Base-by-base conservation (phyloP, 306 rosid species). In the Rubus idaeus region DNA sequence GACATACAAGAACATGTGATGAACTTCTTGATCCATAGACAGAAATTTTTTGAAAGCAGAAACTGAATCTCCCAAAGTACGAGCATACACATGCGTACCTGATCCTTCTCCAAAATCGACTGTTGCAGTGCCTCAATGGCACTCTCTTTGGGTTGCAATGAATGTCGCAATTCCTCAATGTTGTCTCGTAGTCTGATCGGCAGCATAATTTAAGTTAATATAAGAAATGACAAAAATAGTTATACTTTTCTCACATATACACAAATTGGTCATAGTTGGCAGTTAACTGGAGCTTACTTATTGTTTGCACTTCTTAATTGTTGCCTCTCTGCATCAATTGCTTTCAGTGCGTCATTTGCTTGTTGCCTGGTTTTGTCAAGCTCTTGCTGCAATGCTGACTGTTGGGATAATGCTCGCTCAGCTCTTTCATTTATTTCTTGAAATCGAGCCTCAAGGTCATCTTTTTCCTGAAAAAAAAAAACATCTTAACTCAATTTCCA, bases 331-430 rank as follows among this genome's bases (percentile, higher is more conserved):
- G 77, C 87, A 86, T 96, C 98, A 88, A 96, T 92, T 78, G 97
- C 99, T 86, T 91, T 92, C 84, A 96, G 74, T 70, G 98, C 96
- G 50, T 96, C 99, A 81, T 92, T 96, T 17, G 98, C 99, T 86
- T 92, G 99, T 82, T 96, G 93, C 87, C 99, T 83, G 35, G 98
- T 92, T 71, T 96, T 96, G 82, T 96, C 98, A 79, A 96, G 77
- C 85, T 92, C 98, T 82, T 96, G 97, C 80, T 95, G 97, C 89
- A 92, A 80, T 68, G 88, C 83, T 70, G 84, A 74, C 74, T 88
- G 94, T 52, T 95, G 97, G 75, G 96, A 86, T 51, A 90, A 67
- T 57, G 98, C 97, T 75, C 82, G 89, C 88, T 92, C 98, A 26
- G 97, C 93, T 49, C 88, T 83, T 81, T 91, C 98, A 77, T 79